These are phyloP conservation scores for Leucocoprinus sp. DNA, from an alignment of 768 basidiomycete species.

Conservation along the genomic window DNA sequence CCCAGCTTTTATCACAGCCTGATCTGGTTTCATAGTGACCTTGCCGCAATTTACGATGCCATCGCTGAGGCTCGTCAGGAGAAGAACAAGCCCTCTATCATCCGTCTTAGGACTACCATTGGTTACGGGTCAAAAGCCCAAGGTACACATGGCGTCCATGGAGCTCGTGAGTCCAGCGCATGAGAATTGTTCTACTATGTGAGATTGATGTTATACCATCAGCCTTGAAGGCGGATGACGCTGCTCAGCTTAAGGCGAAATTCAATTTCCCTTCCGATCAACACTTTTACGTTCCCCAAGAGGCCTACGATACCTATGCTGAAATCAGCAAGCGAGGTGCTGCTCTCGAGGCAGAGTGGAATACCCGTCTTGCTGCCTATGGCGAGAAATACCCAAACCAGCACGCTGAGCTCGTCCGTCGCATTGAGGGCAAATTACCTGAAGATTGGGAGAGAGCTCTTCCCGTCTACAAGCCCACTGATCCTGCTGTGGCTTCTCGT, in stretches of 20 bases:
- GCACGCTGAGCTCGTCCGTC: slow-evolving; percentile 78
- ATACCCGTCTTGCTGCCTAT: slow-evolving; percentile 58
- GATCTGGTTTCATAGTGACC: slow-evolving; percentile 43
- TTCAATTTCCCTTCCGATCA: slow-evolving; percentile 75
- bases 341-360: slow-evolving; percentile 68
- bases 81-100: slow-evolving; percentile 79
- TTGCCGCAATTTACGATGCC: slow-evolving; percentile 67
- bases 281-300: slow-evolving; percentile 71
- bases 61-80: slow-evolving; percentile 72
- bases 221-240: slow-evolving; percentile 93
- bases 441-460: slow-evolving; percentile 80
- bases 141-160: slow-evolving; percentile 93
- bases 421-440: slow-evolving; percentile 77
- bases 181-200: neutral
- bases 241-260: slow-evolving; percentile 72
- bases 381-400: slow-evolving; percentile 74
- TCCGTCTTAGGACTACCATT: slow-evolving; percentile 82
- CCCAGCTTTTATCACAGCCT: neutral
- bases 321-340: slow-evolving; percentile 67
- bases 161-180: slow-evolving; percentile 58
- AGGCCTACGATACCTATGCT: slow-evolving; percentile 60
- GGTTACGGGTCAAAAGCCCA: slow-evolving; percentile 90
- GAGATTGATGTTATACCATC: slow-evolving; percentile 4
- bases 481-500: slow-evolving; percentile 83
- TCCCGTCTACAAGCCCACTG: slow-evolving; percentile 77